Percentiles rank a stretch among this genome's conserved stretches.
phyloP scores from a whole-genome alignment of 2,329 filamentous ascomycete genomes.

The Colletotrichum limetticola region DNA sequence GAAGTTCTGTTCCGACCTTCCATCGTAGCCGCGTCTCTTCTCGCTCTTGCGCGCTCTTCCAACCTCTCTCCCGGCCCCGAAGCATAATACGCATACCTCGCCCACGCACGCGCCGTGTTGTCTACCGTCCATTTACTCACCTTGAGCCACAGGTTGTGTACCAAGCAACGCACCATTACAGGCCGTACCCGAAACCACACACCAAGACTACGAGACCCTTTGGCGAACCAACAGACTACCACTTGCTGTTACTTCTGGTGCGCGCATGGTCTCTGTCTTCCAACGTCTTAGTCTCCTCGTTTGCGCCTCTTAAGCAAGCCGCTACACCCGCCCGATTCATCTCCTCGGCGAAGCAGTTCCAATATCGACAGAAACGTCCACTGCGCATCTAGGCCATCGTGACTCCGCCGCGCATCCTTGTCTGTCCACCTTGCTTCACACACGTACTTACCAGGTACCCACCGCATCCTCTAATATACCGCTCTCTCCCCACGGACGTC shows the following conservation, averaged over 20 bases:
- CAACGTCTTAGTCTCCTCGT: conserved; percentile 2
- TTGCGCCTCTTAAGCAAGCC: conserved; percentile 3
- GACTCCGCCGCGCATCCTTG: conserved; percentile 25
- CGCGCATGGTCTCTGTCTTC: conserved; percentile 13
- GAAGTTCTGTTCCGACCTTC: conserved; percentile 3
- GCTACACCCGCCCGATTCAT: background rate
- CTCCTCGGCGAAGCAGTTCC: background rate
- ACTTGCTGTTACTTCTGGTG: background rate
- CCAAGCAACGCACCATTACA: background rate
- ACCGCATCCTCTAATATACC: conserved; percentile 34
- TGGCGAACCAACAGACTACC: background rate
- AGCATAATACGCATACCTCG: background rate
- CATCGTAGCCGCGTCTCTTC: background rate
- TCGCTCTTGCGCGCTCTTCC: background rate
- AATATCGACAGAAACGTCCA: conserved; percentile 11
- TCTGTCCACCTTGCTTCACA: conserved; percentile 29
- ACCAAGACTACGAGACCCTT: background rate
- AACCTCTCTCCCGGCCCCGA: background rate
- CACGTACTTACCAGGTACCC: conserved; percentile 29
- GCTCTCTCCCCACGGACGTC: conserved; percentile 34
- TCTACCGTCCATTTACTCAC: conserved; percentile 23
- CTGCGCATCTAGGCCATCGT: conserved; percentile 26
- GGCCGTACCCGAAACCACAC: background rate
- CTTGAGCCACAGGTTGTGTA: conserved; percentile 2
- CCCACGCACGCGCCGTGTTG: background rate